Percentiles rank a stretch among this genome's conserved stretches.
phyloP scores from a whole-genome alignment of 1,284 basidiomycete genomes.

The Pseudozyma sp. region DNA sequence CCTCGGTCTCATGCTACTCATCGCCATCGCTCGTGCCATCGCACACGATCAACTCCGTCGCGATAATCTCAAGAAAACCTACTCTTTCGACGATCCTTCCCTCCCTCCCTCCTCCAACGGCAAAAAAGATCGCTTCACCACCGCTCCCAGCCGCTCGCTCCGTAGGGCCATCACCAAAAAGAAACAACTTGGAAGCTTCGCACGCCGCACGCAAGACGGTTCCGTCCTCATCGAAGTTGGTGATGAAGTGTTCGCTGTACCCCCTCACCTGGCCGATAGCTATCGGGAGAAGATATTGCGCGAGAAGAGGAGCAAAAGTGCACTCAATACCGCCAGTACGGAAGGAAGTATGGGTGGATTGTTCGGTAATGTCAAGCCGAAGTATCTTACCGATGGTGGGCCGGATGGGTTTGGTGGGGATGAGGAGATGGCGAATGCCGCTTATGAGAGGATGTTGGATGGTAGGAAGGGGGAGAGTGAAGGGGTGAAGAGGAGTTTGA shows the following conservation, averaged over 20 bases:
- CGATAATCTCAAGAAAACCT: conserved; percentile 27
- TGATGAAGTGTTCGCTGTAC: conserved; percentile 56
- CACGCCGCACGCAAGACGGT: conserved; percentile 35
- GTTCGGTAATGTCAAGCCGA: conserved; percentile 11
- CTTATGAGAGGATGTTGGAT: conserved; percentile 22
- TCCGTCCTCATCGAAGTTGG: conserved; percentile 57
- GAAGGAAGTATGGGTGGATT: conserved; percentile 11
- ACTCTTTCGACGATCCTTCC: conserved; percentile 14
- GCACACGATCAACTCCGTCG: conserved; percentile 39
- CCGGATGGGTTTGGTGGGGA: conserved; percentile 32
- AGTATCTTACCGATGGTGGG: conserved; percentile 28
- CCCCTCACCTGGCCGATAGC: conserved; percentile 44
- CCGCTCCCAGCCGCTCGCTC: not conserved
- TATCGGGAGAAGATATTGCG: conserved; percentile 40
- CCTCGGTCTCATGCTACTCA: conserved; percentile 43
- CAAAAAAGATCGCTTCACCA: conserved; percentile 18
- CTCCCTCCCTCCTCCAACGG: not conserved
- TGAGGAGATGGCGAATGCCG: conserved; percentile 17
- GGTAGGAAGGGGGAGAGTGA: not conserved
- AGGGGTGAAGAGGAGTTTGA: conserved; percentile 25
- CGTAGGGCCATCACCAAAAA: conserved; percentile 42
- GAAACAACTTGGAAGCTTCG: conserved; percentile 49
- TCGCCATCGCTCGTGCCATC: conserved; percentile 36
- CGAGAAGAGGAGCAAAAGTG: conserved; percentile 7
- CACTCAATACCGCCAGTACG: not conserved